Base-by-base conservation (phyloP, 1,284 basidiomycete genomes). In the Pseudozyma thailandica region DNA sequence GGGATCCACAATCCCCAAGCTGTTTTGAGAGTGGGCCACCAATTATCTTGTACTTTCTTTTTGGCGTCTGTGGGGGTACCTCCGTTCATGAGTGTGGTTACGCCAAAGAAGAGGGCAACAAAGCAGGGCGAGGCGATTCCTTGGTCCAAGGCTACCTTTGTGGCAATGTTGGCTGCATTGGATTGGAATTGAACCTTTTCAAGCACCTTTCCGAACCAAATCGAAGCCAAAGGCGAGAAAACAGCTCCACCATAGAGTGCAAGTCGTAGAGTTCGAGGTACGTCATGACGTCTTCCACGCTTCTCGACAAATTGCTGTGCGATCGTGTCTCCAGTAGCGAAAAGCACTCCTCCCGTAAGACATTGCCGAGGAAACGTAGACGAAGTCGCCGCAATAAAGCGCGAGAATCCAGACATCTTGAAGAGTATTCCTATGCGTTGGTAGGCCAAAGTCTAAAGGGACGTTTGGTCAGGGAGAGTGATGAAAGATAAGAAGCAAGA, bases 281-380 rank as follows among this genome's bases (percentile, higher is more conserved):
- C 6, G 31, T 80, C 78, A 46, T 80, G 75, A 1, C 33, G 16
- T 1, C 20, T 25, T 12, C 74, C 51, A 15, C 60, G 50, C 42
- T 73, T 73, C 39, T 80, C 78, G n/a, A 80, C 55, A 2, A 66
- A 16, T 23, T 74, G 73, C 38, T 80, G 78, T 1, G 78, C 78
- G 23, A 80, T 78, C 2, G 58, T 52, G 37, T 80, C 78, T 1
- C 78, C 78, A 2, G 75, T 74, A 2, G 75, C 77, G 25, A 79
- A 79, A 0, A 80, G 61, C 0, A 80, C 53, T 0, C 70, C 74
- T 1, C 75, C 77, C 0, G 68, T 73, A 3, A 72, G 49, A 49
- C 76, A 78, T 39, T 80, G 77, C 6, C 78, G 56, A 4, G 75
- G 75, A 1, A 80, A 50, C 2, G 78, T 77, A 2, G 78, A 63